Evolutionary conservation across 2,329 filamentous ascomycete species (phyloP), one percentile per base, ranked within the genome.

Genomic region (Fonsecaea multimorphosa): DNA sequence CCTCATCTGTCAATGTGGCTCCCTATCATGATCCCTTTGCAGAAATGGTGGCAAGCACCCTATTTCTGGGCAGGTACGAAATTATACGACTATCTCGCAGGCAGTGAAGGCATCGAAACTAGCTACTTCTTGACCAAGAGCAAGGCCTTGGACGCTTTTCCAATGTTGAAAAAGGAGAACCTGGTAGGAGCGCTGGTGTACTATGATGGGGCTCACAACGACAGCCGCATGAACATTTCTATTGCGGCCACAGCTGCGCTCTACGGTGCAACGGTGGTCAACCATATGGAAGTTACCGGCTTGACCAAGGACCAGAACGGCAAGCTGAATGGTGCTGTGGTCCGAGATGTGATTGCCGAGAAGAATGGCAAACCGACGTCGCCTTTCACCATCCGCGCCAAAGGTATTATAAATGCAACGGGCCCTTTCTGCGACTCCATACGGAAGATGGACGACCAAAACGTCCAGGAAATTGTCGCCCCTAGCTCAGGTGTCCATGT

Each of bases 181-280:
- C 82, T 96, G 14, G 86, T 93, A 52, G 92, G 92, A 67, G 91
- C 92, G 64, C 81, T 96, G 73, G 92, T 96, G 27, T 96, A 96
- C 82, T 96, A 96, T 76, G 92, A 96, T 80, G 92, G 92, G 72
- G 91, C 91, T 32, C 92, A 96, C 80, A 96, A 96, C 75, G 92
- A 96, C 78, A 95, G 92, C 22, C 87, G 92, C 57, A 96, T 96
- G 92, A 96, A 96, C 75, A 90, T 95, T 31, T 93, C 91, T 8
- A 83, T 96, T 64, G 92, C 91, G 22, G 91, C 94, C 87, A 96
- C 92, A 19, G 91, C 92, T 63, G 91, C 92, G n/a, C 81, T 96
- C 51, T 96, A 95, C 75, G 92, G 92, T 34, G 87, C 88, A 62
- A 96, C 91, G 3, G 86, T 95, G 44, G 86, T 92, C 66, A 96